Evolutionary conservation across 106 monocot genomes (phyloP).

Genomic region (Cymbidium sinense): DNA sequence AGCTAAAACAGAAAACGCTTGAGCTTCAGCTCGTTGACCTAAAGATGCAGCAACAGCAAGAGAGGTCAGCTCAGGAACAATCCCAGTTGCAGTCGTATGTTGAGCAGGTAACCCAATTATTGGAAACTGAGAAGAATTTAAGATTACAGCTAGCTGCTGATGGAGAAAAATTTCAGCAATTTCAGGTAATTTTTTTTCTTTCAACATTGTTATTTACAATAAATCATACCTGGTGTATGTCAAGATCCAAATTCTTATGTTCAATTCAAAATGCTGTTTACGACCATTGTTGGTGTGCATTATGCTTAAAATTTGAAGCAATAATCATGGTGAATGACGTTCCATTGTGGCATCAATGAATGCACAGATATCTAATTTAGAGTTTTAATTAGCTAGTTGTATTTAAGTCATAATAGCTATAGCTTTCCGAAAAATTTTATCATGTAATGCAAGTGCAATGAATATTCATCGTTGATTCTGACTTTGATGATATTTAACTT

Average conservation of each 20-base stretch:
- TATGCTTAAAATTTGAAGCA: not conserved
- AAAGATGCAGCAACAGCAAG: constrained; percentile 90
- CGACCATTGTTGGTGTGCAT: not conserved
- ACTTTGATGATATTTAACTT: too few species aligned
- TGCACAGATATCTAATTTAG: not conserved
- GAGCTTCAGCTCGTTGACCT: constrained; percentile 94
- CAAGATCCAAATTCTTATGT: not conserved
- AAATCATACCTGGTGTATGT: not conserved
- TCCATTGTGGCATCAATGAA: constrained; percentile 1
- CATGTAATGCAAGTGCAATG: too few species aligned
- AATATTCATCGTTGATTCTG: too few species aligned
- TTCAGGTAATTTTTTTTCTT: constrained; percentile 52
- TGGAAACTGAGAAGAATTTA: constrained; percentile 79
- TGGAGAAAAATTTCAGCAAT: constrained; percentile 95
- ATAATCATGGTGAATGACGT: not conserved
- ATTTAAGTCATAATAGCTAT: too few species aligned
- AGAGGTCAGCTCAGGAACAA: constrained; percentile 67
- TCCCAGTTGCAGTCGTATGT: constrained; percentile 74
- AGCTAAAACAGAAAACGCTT: constrained; percentile 85
- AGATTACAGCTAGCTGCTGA: constrained; percentile 77
- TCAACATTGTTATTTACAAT: not conserved
- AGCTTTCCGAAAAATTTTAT: too few species aligned
- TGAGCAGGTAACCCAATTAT: constrained; percentile 76
- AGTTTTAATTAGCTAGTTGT: not conserved
- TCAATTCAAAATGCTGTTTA: not conserved